These are phyloP conservation scores for Yamadazyma olivae DNA, from an alignment of 805 yeast species.

Conservation along the genomic window DNA sequence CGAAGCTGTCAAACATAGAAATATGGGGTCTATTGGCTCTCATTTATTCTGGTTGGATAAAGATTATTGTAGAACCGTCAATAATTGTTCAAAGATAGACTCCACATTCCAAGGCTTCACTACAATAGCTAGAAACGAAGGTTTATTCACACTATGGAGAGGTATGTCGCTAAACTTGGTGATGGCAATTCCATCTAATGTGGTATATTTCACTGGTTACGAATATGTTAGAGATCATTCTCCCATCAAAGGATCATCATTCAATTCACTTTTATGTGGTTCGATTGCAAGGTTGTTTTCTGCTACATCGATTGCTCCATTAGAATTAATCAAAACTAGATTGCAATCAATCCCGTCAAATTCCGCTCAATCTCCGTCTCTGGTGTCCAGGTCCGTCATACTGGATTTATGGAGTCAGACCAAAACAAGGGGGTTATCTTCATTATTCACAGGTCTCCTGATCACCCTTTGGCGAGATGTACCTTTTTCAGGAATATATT, in stretches of 20 bases:
- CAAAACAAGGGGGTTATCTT: conserved; percentile 50
- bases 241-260: conserved; percentile 37
- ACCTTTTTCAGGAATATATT: conserved; percentile 92
- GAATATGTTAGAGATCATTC: conserved; percentile 81
- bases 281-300: conserved; percentile 78
- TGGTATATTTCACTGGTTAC: conserved; percentile 92
- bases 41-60: conserved; percentile 18
- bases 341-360: conserved; percentile 80
- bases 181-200: conserved; percentile 92
- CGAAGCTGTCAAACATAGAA: conserved; percentile 23
- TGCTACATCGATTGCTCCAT: conserved; percentile 81
- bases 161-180: conserved; percentile 78
- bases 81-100: conserved; percentile 47
- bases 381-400: conserved; percentile 45
- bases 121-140: conserved; percentile 69
- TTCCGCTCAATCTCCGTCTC: conserved; percentile 13
- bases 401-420: conserved; percentile 54
- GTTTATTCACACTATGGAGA: conserved; percentile 76
- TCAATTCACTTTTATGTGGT: conserved; percentile 85
- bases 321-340: conserved; percentile 84
- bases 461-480: conserved; percentile 96
- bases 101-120: conserved; percentile 76
- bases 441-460: conserved; percentile 80
- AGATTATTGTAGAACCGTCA: conserved; percentile 31
- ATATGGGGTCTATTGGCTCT: conserved; percentile 14